Base-by-base conservation (phyloP, 768 basidiomycete species). In the Pleurotus giganteus region DNA sequence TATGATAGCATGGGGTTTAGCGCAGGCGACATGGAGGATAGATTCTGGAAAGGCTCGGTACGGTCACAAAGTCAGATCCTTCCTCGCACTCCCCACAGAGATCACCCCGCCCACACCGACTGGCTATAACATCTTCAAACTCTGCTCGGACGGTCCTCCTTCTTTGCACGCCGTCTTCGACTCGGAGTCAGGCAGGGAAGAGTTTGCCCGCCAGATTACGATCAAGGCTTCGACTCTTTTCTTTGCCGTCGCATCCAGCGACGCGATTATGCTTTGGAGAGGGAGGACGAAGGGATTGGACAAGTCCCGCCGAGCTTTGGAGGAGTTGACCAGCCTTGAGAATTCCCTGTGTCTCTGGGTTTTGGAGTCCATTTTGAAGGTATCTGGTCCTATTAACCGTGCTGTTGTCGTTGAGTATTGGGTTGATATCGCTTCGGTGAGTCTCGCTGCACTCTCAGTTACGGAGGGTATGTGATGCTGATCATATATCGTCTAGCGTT, bases 151-250 rank as follows among this genome's bases (percentile, higher is more conserved):
- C 3, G 65, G 65, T 26, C 67, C 69, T 39, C 58, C 64, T 26
- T 61, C 54, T 13, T 54, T 70, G 27, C 63, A 69, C 19, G 59
- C 76, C 19, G 46, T 68, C 37, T 78, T 82, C 55, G 58, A 74
- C 41, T 66, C 64, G 42, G 49, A 63, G 0, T 58, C 61, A 1
- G 79, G 80, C 1, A 64, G 70, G 19, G 70, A 75, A 37, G 73
- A 77, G 57, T 61, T 84, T 24, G 75, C 77, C 1, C 70, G 70
- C 36, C 80, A 83, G 55, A 26, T 81, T 24, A 81, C 80, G 0
- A 47, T 70, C 15, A 57, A 68, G 17, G 53, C 72, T 6, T 77
- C 74, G 46, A 64, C 65, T 29, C 65, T 69, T 31, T 79, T 74
- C 61, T 59, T 64, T 19, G 57, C 64, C 36, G 69, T 82, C 27